A percentile compares a stretch with the other conserved stretches of the same genome.
Conservation (phyloP, 495 filamentous ascomycete genomes). For the Terfezia claveryi region DNA sequence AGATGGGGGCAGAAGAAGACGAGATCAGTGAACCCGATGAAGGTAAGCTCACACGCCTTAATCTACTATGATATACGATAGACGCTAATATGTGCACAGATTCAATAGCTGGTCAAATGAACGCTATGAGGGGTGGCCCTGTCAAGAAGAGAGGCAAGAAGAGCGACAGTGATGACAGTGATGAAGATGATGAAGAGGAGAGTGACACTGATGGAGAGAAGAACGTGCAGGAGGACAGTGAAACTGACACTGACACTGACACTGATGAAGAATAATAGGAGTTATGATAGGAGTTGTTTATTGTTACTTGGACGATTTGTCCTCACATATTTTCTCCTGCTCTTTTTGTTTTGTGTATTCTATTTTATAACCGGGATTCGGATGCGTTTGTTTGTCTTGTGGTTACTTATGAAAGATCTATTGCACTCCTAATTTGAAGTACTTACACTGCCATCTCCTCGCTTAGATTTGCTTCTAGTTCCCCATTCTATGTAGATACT, state of each 20-base stretch:
- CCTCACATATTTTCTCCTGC: too few relatives aligned
- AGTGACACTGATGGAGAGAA: conserved; percentile 77
- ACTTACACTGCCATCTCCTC: too few relatives aligned
- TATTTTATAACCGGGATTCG: too few relatives aligned
- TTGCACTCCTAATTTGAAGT: too few relatives aligned
- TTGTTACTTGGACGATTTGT: too few relatives aligned
- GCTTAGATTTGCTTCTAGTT: too few relatives aligned
- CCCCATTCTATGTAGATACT: too few relatives aligned
- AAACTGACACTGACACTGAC: conserved; percentile 61
- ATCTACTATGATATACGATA: neutral
- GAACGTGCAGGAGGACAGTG: conserved; percentile 39
- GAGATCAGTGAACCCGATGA: conserved; percentile 96
- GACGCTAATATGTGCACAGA: conserved; percentile 34
- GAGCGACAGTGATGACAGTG: conserved; percentile 27
- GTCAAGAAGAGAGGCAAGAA: conserved; percentile 33
- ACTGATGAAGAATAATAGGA: conserved; percentile 32
- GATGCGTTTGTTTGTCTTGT: too few relatives aligned
- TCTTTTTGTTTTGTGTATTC: too few relatives aligned
- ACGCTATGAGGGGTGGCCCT: conserved; percentile 42
- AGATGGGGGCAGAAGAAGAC: conserved; percentile 40
- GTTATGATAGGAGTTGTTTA: too few relatives aligned
- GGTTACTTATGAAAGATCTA: too few relatives aligned
- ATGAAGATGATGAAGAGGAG: conserved; percentile 50
- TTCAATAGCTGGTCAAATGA: conserved; percentile 88
- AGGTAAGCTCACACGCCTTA: conserved; percentile 34